Conservation (phyloP, 225 moss, liverwort and hornwort species). For the Pleurozium schreberi region DNA sequence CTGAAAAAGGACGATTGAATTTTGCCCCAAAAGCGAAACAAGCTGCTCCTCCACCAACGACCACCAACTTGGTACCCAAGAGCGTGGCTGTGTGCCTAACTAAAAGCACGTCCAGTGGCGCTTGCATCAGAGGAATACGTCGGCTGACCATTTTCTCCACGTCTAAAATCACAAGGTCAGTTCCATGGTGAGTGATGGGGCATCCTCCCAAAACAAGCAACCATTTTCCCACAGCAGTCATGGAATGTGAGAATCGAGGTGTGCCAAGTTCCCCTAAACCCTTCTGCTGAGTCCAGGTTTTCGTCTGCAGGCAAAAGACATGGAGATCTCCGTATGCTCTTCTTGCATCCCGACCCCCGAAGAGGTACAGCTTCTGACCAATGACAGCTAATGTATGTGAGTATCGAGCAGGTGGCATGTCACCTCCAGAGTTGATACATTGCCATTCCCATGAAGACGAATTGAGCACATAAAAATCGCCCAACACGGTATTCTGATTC, state of each 20-base stretch:
- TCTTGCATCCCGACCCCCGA: slow-evolving; percentile 67
- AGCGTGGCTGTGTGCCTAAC: slow-evolving; percentile 69
- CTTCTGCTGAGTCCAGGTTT: slow-evolving; percentile 39
- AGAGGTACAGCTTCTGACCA: slow-evolving; percentile 57
- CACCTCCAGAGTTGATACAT: slow-evolving; percentile 24
- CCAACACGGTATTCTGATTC: slow-evolving; percentile 17
- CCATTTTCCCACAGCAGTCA: slow-evolving; percentile 52
- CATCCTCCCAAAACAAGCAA: slow-evolving; percentile 70
- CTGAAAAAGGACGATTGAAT: slow-evolving; percentile 51
- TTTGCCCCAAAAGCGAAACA: slow-evolving; percentile 87
- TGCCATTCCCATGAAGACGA: slow-evolving; percentile 61
- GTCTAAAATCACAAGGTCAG: slow-evolving; percentile 40
- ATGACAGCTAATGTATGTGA: slow-evolving; percentile 60
- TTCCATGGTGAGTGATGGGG: slow-evolving; percentile 62
- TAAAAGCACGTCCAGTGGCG: slow-evolving; percentile 32
- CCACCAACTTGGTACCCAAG: slow-evolving; percentile 33
- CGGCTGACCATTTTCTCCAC: slow-evolving; percentile 30
- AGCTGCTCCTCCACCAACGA: slow-evolving; percentile 83
- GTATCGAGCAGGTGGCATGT: slow-evolving; percentile 53
- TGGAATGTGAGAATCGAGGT: slow-evolving; percentile 77
- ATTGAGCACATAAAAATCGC: slow-evolving; percentile 54
- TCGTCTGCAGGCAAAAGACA: slow-evolving; percentile 42
- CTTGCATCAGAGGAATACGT: slow-evolving; percentile 17
- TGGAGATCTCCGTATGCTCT: slow-evolving; percentile 53
- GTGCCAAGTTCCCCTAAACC: slow-evolving; percentile 15